phyloP scores from a whole-genome alignment of 2,329 filamentous ascomycete species.

The Fusarium sp. region DNA sequence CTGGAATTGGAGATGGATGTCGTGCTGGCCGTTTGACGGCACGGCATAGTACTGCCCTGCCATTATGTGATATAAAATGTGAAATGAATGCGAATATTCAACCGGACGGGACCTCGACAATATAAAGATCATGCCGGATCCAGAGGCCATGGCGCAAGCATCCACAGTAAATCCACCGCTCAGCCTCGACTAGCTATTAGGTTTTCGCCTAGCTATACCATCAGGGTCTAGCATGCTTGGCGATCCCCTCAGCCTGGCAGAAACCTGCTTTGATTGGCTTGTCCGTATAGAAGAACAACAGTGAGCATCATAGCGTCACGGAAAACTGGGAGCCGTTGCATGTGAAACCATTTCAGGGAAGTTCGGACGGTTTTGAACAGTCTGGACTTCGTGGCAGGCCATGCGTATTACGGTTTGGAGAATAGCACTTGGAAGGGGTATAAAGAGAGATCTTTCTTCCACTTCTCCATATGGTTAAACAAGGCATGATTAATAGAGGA shows the following conservation, averaged over 20 bases:
- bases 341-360: background rate
- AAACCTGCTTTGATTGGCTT: background rate
- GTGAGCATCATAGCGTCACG: background rate
- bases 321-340: background rate
- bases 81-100: background rate
- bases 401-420: background rate
- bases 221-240: background rate
- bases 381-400: background rate
- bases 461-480: background rate
- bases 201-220: background rate
- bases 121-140: background rate
- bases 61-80: background rate
- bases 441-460: fast-evolving
- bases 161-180: background rate
- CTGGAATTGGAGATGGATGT: background rate
- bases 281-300: background rate
- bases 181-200: background rate
- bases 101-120: background rate
- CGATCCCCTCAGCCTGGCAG: background rate
- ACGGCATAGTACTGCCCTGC: background rate
- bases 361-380: background rate
- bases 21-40: background rate
- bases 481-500: fast-evolving
- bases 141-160: background rate
- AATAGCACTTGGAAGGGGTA: background rate